Conservation (phyloP, 2,329 filamentous ascomycete genomes). For the Sodiomyces alkalinus region DNA sequence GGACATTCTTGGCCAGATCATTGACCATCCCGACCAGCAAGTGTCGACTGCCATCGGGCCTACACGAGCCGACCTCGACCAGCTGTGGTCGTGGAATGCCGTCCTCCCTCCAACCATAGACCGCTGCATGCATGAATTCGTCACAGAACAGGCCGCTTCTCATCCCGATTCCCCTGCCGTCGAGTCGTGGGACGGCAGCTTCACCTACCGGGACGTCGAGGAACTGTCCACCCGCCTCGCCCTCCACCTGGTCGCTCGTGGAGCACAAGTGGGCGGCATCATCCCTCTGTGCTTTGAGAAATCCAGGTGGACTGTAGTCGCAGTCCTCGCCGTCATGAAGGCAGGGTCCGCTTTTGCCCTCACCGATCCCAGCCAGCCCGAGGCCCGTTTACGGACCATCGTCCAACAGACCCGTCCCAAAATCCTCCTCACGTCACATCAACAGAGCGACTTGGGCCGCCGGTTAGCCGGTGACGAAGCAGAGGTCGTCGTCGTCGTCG, state of each 20-base stretch:
- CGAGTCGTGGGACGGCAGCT: constrained; percentile 32
- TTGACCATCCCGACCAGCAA: constrained; percentile 5
- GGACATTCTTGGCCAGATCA: constrained; percentile 8
- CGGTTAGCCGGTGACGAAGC: constrained; percentile 19
- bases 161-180: constrained; percentile 26
- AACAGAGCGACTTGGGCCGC: constrained; percentile 20
- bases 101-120: constrained; percentile 22
- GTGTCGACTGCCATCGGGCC: constrained; percentile 8
- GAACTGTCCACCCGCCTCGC: constrained; percentile 25
- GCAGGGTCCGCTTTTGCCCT: constrained; percentile 31
- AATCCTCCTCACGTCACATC: constrained; percentile 23
- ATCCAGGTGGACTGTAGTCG: constrained; percentile 28
- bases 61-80: constrained; percentile 21
- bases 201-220: constrained; percentile 30
- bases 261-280: constrained; percentile 21
- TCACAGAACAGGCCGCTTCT: constrained; percentile 20
- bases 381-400: constrained; percentile 27
- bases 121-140: constrained; percentile 30
- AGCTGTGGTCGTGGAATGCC: constrained; percentile 31
- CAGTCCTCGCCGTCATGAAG: constrained; percentile 31
- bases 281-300: constrained; percentile 38
- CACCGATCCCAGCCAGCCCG: constrained; percentile 30
- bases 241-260: constrained; percentile 19
- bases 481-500: constrained; percentile 15
- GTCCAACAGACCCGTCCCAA: constrained; percentile 25